A percentile compares a stretch with the other conserved stretches of the same genome.
phyloP scores from a whole-genome alignment of 345 rosid species.

The Arabidopsis arenosa region DNA sequence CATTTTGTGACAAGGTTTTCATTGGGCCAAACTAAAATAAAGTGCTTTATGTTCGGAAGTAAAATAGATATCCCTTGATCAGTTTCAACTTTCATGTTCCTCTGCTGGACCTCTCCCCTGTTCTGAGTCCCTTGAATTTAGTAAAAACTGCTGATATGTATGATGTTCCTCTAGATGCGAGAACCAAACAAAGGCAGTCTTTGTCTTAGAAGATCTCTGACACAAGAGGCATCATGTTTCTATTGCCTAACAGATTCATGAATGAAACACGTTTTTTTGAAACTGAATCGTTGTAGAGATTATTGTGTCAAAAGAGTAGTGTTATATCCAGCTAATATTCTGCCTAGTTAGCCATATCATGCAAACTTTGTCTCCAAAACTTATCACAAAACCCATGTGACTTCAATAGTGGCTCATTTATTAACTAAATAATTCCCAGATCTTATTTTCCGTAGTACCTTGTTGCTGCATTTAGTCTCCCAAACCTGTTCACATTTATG shows the following conservation, averaged over 20 bases:
- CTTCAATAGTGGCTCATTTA: slow-evolving; percentile 38
- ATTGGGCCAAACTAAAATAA: neutral
- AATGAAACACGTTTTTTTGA: slow-evolving; percentile 27
- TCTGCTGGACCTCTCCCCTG: neutral
- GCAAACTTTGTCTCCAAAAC: slow-evolving; percentile 43
- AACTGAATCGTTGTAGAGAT: slow-evolving; percentile 40
- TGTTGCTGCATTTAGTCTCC: slow-evolving; percentile 35
- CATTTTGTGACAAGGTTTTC: neutral
- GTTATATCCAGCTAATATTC: slow-evolving; percentile 38
- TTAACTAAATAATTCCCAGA: slow-evolving; percentile 32
- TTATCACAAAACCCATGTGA: slow-evolving; percentile 46
- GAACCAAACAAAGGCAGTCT: slow-evolving; percentile 16
- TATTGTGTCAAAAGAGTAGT: slow-evolving; percentile 33
- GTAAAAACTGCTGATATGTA: neutral
- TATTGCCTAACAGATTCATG: slow-evolving; percentile 38
- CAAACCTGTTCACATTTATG: slow-evolving; percentile 39
- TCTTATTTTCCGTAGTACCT: slow-evolving; percentile 45
- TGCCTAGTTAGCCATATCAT: slow-evolving; percentile 38
- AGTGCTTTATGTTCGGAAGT: too few relatives aligned
- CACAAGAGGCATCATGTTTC: slow-evolving; percentile 33
- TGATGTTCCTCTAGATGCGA: slow-evolving; percentile 1
- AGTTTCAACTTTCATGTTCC: neutral
- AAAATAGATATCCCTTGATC: neutral
- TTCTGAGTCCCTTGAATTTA: neutral
- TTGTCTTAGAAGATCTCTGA: slow-evolving; percentile 30